These are phyloP conservation scores for Leucosporidium scottii DNA, from an alignment of 768 basidiomycete genomes.

Conservation along the genomic window DNA sequence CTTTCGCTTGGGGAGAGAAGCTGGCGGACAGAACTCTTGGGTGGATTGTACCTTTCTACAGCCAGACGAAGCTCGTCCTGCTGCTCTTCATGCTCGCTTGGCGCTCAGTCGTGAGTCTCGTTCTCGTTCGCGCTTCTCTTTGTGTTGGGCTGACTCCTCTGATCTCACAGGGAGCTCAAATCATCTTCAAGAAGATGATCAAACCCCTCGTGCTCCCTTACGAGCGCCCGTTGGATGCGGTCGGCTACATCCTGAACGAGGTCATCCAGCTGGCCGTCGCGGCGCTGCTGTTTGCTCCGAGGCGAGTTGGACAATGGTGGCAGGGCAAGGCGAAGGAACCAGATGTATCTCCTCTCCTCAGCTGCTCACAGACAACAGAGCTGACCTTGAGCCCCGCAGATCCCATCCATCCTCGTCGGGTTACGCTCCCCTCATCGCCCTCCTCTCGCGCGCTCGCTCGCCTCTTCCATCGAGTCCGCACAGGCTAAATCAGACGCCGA, in stretches of 20 bases:
- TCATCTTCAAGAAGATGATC: conserved; percentile 19
- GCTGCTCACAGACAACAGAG: neutral
- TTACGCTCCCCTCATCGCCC: conserved; percentile 13
- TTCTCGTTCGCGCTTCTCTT: neutral
- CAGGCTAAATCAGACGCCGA: conserved; percentile 1
- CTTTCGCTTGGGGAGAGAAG: neutral
- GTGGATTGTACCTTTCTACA: conserved; percentile 18
- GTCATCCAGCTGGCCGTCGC: conserved; percentile 8
- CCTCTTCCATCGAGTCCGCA: conserved; percentile 13
- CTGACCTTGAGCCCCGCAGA: neutral
- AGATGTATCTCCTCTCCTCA: neutral
- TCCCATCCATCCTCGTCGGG: conserved; percentile 18
- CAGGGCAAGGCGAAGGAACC: neutral
- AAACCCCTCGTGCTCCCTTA: conserved; percentile 19
- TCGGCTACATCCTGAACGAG: conserved; percentile 20
- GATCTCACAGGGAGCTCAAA: conserved; percentile 6
- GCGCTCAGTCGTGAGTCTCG: conserved; percentile 9
- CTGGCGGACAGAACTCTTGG: conserved; percentile 7
- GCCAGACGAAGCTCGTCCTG: conserved; percentile 10
- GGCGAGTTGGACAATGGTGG: neutral
- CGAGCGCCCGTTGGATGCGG: conserved; percentile 23
- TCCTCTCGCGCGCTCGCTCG: conserved; percentile 13
- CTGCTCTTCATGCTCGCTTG: conserved; percentile 16
- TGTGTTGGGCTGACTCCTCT: neutral
- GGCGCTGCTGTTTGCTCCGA: conserved; percentile 8